Percentiles rank a stretch among this genome's conserved stretches.
Evolutionary conservation across 352 stramenopile species (phyloP).

Genomic region (Phytophthora pinifolia): DNA sequence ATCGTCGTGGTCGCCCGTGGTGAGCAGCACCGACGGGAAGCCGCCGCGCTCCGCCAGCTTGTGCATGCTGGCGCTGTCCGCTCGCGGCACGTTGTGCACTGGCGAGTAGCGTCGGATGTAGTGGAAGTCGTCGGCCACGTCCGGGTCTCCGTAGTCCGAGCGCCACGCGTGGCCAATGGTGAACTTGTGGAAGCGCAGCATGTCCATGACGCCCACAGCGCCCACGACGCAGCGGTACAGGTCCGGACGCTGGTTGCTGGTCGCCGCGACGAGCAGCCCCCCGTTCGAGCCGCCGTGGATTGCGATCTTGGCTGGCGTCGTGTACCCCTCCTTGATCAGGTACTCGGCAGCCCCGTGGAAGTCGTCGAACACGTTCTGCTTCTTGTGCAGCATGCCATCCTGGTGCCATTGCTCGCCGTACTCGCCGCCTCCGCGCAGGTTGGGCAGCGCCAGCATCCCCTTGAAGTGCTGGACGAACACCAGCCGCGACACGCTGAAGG

Average conservation of each 20-base stretch:
- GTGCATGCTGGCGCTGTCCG: slow-evolving; percentile 50
- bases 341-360: slow-evolving; percentile 94
- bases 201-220: slow-evolving; percentile 95
- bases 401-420: slow-evolving; percentile 93
- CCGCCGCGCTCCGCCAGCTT: slow-evolving; percentile 49
- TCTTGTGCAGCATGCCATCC: slow-evolving; percentile 92
- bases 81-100: slow-evolving; percentile 84
- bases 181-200: slow-evolving; percentile 96
- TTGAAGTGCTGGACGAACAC: slow-evolving; percentile 92
- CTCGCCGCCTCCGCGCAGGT: slow-evolving; percentile 94
- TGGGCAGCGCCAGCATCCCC: slow-evolving; percentile 91
- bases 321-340: slow-evolving; percentile 89
- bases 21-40: slow-evolving; percentile 84
- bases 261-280: slow-evolving; percentile 92
- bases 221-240: slow-evolving; percentile 93
- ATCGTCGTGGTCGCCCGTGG: slow-evolving; percentile 91
- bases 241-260: slow-evolving; percentile 88
- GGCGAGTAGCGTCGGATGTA: slow-evolving; percentile 88
- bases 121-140: slow-evolving; percentile 77
- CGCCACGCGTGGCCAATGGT: slow-evolving; percentile 92
- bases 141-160: slow-evolving; percentile 86
- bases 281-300: slow-evolving; percentile 94
- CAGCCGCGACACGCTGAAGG: slow-evolving; percentile 86
- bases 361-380: slow-evolving; percentile 95
- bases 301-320: slow-evolving; percentile 87